These are phyloP conservation scores for Scleroderma bovista DNA, from an alignment of 768 basidiomycete species.

Conservation along the genomic window DNA sequence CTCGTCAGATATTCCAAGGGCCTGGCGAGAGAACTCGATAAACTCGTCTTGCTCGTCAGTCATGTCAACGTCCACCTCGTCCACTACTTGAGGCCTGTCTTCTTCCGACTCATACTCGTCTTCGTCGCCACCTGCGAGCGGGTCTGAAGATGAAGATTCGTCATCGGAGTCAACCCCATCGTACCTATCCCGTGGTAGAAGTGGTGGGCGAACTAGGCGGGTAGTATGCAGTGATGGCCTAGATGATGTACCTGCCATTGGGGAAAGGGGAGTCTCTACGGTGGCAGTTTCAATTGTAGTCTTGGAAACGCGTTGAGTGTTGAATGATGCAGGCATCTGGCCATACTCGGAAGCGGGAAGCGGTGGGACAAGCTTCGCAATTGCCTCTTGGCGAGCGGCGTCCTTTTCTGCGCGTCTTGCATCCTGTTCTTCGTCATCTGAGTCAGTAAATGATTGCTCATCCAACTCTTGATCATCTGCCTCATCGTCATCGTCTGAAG, in stretches of 20 bases:
- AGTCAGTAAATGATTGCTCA: conserved; percentile 34
- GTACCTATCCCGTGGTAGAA: conserved; percentile 76
- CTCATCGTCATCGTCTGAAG: conserved; percentile 56
- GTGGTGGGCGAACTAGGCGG: conserved; percentile 66
- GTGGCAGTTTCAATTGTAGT: conserved; percentile 40
- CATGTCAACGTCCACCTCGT: conserved; percentile 88
- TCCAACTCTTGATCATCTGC: conserved; percentile 25
- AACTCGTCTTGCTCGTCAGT: conserved; percentile 92
- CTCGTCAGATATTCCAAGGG: conserved; percentile 82
- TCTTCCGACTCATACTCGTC: conserved; percentile 65
- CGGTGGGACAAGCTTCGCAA: conserved; percentile 78
- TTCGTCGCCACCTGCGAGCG: conserved; percentile 32
- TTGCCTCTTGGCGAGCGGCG: conserved; percentile 51
- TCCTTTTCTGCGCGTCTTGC: conserved; percentile 22
- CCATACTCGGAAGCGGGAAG: conserved; percentile 86
- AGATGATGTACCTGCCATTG: conserved; percentile 5
- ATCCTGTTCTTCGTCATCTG: conserved; percentile 38
- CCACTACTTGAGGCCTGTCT: conserved; percentile 77
- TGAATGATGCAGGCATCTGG: conserved; percentile 71
- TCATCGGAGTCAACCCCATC: conserved; percentile 95
- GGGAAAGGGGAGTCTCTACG: conserved; percentile 17
- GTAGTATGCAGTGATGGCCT: conserved; percentile 18
- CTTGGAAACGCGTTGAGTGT: conserved; percentile 62
- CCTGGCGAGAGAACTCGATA: conserved; percentile 88
- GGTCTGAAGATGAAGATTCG: conserved; percentile 65